phyloP scores from a whole-genome alignment of 2,329 filamentous ascomycete species.

The Teratosphaeria gauchensis region DNA sequence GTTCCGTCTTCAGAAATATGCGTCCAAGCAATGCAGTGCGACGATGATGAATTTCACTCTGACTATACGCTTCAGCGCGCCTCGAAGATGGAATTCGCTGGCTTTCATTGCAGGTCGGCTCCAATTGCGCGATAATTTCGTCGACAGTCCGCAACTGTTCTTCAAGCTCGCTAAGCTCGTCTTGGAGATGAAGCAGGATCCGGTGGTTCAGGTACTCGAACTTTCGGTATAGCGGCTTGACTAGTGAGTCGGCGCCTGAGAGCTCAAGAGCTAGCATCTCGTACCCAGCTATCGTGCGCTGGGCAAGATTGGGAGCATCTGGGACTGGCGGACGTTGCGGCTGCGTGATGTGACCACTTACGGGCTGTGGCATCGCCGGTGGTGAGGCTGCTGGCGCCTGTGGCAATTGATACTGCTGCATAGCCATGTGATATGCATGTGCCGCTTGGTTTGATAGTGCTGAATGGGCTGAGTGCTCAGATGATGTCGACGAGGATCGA shows the following conservation, averaged over 20 bases:
- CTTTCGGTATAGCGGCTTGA: conserved; percentile 63
- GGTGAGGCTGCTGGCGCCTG: conserved; percentile 9
- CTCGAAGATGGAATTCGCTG: conserved; percentile 45
- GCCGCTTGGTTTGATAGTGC: conserved; percentile 18
- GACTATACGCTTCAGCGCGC: conserved; percentile 45
- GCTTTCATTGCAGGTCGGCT: conserved; percentile 13
- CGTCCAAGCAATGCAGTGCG: conserved; percentile 52
- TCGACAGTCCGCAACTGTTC: conserved; percentile 66
- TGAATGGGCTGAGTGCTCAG: conserved; percentile 10
- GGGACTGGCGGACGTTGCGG: conserved; percentile 18
- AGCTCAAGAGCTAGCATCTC: conserved; percentile 52
- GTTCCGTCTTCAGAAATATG: conserved; percentile 56
- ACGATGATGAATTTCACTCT: conserved; percentile 49
- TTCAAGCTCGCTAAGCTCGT: conserved; percentile 73
- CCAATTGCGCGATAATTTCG: conserved; percentile 40
- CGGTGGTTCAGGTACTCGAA: conserved; percentile 79
- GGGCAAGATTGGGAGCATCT: conserved; percentile 21
- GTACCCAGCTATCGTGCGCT: conserved; percentile 42
- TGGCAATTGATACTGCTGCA: conserved; percentile 20
- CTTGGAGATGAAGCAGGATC: conserved; percentile 71
- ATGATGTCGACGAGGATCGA: conserved; percentile 18
- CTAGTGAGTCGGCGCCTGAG: conserved; percentile 18
- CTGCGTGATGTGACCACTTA: conserved; percentile 8
- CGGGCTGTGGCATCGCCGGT: conserved; percentile 2
- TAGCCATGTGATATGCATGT: conserved; percentile 17